phyloP scores from a whole-genome alignment of 495 filamentous ascomycete species.

The Durotheca rogersii region DNA sequence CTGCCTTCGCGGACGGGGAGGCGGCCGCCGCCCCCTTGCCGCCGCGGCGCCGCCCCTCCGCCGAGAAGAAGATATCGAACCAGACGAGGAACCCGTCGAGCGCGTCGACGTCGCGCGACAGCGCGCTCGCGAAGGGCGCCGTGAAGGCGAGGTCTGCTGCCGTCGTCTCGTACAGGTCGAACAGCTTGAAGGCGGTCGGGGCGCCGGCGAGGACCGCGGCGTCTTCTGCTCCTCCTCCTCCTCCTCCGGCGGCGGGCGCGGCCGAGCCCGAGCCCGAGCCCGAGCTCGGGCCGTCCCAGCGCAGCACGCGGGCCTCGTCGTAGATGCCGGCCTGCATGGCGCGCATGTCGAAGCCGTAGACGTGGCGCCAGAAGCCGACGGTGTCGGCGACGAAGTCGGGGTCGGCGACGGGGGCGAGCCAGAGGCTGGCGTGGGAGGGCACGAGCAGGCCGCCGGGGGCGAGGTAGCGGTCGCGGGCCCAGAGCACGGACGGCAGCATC shows the following conservation, averaged over 20 bases:
- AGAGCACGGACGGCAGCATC: slow-evolving; percentile 96
- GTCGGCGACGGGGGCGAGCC: slow-evolving; percentile 84
- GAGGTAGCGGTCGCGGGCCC: slow-evolving; percentile 90
- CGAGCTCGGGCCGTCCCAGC: slow-evolving; percentile 17
- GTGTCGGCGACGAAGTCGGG: slow-evolving; percentile 88
- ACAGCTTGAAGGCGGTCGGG: slow-evolving; percentile 65
- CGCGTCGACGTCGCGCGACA: slow-evolving; percentile 53
- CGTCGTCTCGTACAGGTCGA: slow-evolving; percentile 80
- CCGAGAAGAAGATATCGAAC: slow-evolving; percentile 79
- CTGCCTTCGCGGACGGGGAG: background rate
- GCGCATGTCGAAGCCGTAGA: slow-evolving; percentile 96
- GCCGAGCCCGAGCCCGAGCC: background rate
- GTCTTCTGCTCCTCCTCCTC: background rate
- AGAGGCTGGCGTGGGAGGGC: slow-evolving; percentile 86
- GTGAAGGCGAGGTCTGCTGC: slow-evolving; percentile 73
- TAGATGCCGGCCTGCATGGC: slow-evolving; percentile 83
- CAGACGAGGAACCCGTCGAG: slow-evolving; percentile 76
- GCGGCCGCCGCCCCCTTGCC: too few species aligned
- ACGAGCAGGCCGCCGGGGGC: slow-evolving; percentile 81
- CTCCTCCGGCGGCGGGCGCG: background rate
- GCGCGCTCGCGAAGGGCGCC: slow-evolving; percentile 57
- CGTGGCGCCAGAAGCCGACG: slow-evolving; percentile 94
- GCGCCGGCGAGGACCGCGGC: slow-evolving; percentile 76
- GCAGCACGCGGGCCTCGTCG: slow-evolving; percentile 72
- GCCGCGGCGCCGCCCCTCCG: slow-evolving; percentile 25